A percentile compares a stretch with the other conserved stretches of the same genome.
These are phyloP conservation scores for Trypanosoma avium DNA, from an alignment of 208 protist genomes.

Conservation along the genomic window DNA sequence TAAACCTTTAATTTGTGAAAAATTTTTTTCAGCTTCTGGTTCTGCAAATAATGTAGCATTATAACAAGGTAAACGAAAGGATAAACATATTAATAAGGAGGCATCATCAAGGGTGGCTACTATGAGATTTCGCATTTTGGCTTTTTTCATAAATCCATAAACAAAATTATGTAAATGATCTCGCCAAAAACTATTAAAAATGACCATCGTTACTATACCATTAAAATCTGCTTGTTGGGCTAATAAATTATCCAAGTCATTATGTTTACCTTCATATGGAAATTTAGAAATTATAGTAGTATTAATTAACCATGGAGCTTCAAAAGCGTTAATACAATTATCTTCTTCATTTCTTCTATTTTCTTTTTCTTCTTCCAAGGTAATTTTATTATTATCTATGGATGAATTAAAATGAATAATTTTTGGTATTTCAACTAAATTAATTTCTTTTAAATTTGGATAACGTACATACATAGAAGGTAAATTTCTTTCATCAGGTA, in stretches of 20 bases:
- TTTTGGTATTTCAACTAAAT: neutral
- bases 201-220: conserved; percentile 25
- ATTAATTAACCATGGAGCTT: conserved; percentile 32
- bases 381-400: neutral
- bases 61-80: conserved; percentile 29
- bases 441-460: conserved; percentile 1
- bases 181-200: conserved; percentile 37
- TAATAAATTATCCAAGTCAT: conserved; percentile 26
- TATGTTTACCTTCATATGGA: conserved; percentile 32
- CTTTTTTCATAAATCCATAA: conserved; percentile 24
- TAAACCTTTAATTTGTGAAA: conserved; percentile 4
- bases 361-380: neutral
- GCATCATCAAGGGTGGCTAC: conserved; percentile 29
- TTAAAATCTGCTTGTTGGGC: conserved; percentile 12
- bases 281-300: conserved; percentile 9
- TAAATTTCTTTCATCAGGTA: neutral
- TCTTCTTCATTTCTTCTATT: neutral
- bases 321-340: conserved; percentile 18
- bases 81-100: conserved; percentile 18
- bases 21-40: neutral
- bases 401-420: neutral
- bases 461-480: neutral
- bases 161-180: conserved; percentile 44
- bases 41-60: conserved; percentile 30
- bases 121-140: conserved; percentile 27